Base-by-base conservation (phyloP, 345 rosid species). In the Pseudoturritis turrita region DNA sequence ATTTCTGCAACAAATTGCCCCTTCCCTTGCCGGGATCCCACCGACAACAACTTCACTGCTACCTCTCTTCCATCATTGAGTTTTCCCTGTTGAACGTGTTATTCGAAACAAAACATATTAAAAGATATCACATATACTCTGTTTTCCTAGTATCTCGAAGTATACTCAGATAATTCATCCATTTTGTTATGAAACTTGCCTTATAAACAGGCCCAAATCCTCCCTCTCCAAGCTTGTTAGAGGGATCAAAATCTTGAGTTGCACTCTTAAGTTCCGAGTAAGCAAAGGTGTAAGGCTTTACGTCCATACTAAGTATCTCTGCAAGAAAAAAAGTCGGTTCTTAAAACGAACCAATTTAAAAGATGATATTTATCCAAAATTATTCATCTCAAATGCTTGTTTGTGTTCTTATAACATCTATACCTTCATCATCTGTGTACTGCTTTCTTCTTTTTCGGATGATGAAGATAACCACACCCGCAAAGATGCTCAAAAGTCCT, bases 401-500 rank as follows among this genome's bases (percentile, higher is more conserved):
- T 68, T 29, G 23, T 50, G 47, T 44, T 21, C 67, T 15, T 59
- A 21, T 51, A 45, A 19, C 46, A 41, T 41, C 19, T 76, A 83
- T 64, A 89, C 97, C 97, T 79, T 86, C 85, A 77, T 86, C 83
- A 49, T n/a, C n/a, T n/a, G n/a, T n/a, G n/a, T n/a, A n/a, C n/a
- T n/a, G n/a, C n/a, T n/a, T n/a, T n/a, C n/a, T 83, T 69, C 79
- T 83, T 59, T 78, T 54, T 25, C 80, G 35, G 60, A 70, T 79
- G 71, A 82, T 69, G 44, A 81, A 50, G 37, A 65, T 67, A 54
- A 77, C 49, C 61, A 78, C 54, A n/a, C 64, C 54, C 3, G n/a
- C 80, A 14, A 84, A 46, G 50, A 81, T 67, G 79, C 74, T 26
- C n/a, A 67, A 70, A 49, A 74, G 68, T 66, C 59, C 80, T 3